Percentiles rank a stretch among this genome's conserved stretches.
Conservation (phyloP, 106 monocot species). For the Agapanthus africanus region DNA sequence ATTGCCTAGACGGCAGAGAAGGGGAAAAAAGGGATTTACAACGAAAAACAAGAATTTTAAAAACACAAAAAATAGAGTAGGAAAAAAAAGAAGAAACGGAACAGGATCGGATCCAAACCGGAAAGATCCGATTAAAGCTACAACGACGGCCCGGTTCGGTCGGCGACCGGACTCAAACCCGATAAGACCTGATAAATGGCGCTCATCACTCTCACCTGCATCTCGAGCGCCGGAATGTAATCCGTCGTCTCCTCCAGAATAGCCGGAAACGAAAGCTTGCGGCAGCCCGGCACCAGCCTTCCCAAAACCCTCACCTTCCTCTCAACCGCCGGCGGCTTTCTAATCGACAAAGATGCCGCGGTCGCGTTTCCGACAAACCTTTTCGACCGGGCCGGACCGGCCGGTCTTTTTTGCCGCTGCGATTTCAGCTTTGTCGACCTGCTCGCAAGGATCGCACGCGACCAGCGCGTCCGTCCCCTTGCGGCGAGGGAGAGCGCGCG, state of each 20-base stretch:
- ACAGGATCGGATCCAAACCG: no score
- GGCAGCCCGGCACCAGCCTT: conserved; percentile 59
- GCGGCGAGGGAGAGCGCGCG: conserved; percentile 48
- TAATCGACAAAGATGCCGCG: not conserved
- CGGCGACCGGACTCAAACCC: not conserved
- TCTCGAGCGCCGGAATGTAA: conserved; percentile 69
- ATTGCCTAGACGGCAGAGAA: no score
- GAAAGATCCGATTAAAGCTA: no score
- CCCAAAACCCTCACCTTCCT: conserved; percentile 37
- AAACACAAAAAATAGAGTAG: not conserved
- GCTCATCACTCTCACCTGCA: conserved; percentile 58
- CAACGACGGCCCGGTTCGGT: no score
- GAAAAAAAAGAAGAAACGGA: no score
- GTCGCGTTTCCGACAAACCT: no score
- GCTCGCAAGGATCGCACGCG: conserved; percentile 45
- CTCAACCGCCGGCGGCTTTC: conserved; percentile 5
- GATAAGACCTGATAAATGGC: conserved; percentile 38
- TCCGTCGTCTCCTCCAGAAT: conserved; percentile 52
- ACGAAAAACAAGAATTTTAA: conserved; percentile 1
- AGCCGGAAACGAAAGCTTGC: conserved; percentile 37
- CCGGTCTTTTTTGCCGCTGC: not conserved
- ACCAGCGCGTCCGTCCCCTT: conserved; percentile 52
- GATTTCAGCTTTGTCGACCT: not conserved
- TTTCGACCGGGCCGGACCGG: not conserved
- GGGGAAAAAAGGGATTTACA: not conserved